A percentile compares a stretch with the other conserved stretches of the same genome.
These are phyloP conservation scores for Colletotrichum endophyticum DNA, from an alignment of 2,329 filamentous ascomycete genomes.

Conservation along the genomic window DNA sequence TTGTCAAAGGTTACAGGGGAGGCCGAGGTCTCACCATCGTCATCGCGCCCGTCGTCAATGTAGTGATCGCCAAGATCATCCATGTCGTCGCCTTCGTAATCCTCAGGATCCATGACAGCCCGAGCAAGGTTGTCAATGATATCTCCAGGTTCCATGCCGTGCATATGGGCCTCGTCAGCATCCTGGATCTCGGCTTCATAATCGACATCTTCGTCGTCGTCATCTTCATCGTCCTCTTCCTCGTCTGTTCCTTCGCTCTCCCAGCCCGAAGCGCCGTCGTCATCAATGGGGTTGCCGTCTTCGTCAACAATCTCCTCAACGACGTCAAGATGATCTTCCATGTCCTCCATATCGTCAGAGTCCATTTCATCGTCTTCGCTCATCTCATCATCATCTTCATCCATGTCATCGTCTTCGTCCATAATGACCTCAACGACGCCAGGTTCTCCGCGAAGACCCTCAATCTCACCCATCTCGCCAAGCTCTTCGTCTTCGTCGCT, in stretches of 20 bases:
- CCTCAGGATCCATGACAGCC: slow-evolving; percentile 55
- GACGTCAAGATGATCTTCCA: slow-evolving; percentile 52
- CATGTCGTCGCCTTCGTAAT: slow-evolving; percentile 59
- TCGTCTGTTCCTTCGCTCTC: slow-evolving; percentile 64
- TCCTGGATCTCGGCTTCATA: slow-evolving; percentile 62
- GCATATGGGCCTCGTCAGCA: slow-evolving; percentile 51
- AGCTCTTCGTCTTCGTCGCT: slow-evolving; percentile 90
- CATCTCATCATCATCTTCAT: slow-evolving; percentile 63
- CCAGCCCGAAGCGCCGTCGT: slow-evolving; percentile 66
- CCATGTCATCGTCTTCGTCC: slow-evolving; percentile 71
- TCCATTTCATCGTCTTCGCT: slow-evolving; percentile 56
- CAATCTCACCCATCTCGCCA: slow-evolving; percentile 84
- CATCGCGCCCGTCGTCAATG: slow-evolving; percentile 62
- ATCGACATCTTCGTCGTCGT: slow-evolving; percentile 56
- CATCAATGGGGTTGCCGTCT: slow-evolving; percentile 62
- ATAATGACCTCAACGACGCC: slow-evolving; percentile 79
- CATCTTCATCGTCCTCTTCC: slow-evolving; percentile 56
- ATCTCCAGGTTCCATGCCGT: slow-evolving; percentile 49
- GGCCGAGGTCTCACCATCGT: slow-evolving; percentile 51
- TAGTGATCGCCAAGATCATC: slow-evolving; percentile 58
- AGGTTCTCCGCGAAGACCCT: slow-evolving; percentile 70
- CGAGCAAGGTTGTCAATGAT: slow-evolving; percentile 60
- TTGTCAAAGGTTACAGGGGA: neutral
- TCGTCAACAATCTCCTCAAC: slow-evolving; percentile 66
- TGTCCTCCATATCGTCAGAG: slow-evolving; percentile 58